phyloP scores from a whole-genome alignment of 1,284 basidiomycete species.

The Microbotryum scabiosae region DNA sequence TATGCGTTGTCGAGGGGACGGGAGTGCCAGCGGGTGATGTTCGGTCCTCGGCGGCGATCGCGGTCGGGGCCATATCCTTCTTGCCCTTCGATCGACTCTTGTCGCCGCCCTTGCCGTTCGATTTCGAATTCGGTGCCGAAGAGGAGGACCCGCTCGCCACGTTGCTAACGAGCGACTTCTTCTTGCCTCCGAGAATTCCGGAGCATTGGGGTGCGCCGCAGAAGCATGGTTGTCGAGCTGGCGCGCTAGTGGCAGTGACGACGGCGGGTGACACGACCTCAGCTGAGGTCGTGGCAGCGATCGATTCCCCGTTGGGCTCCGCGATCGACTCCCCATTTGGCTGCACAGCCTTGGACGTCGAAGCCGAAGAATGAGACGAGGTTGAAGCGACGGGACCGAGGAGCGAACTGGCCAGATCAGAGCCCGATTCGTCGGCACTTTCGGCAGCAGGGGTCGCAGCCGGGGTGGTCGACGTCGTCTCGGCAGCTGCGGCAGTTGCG shows the following conservation, averaged over 20 bases:
- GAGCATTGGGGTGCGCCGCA: slow-evolving; percentile 42
- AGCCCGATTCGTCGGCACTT: slow-evolving; percentile 13
- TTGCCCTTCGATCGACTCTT: too few relatives aligned
- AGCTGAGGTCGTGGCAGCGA: background rate
- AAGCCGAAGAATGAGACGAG: background rate
- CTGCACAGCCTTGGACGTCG: background rate
- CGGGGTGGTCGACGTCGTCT: background rate
- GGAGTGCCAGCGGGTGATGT: too few relatives aligned
- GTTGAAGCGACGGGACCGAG: background rate
- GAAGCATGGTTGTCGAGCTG: slow-evolving; percentile 37
- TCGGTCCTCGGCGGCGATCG: too few relatives aligned
- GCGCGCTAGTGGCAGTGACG: slow-evolving; percentile 29
- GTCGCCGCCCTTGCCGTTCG: too few relatives aligned
- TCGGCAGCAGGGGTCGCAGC: background rate
- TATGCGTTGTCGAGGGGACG: too few relatives aligned
- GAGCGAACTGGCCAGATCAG: slow-evolving; percentile 2
- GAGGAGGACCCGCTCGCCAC: too few relatives aligned
- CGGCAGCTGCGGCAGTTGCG: background rate
- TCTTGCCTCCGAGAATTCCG: slow-evolving; percentile 37
- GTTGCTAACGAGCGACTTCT: background rate
- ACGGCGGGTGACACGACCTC: background rate
- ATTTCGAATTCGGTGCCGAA: too few relatives aligned
- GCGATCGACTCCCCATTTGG: background rate
- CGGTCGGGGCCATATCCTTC: too few relatives aligned
- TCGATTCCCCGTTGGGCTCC: background rate